Base-by-base conservation (phyloP, 352 stramenopile genomes). In the Globisporangium echinulatum region DNA sequence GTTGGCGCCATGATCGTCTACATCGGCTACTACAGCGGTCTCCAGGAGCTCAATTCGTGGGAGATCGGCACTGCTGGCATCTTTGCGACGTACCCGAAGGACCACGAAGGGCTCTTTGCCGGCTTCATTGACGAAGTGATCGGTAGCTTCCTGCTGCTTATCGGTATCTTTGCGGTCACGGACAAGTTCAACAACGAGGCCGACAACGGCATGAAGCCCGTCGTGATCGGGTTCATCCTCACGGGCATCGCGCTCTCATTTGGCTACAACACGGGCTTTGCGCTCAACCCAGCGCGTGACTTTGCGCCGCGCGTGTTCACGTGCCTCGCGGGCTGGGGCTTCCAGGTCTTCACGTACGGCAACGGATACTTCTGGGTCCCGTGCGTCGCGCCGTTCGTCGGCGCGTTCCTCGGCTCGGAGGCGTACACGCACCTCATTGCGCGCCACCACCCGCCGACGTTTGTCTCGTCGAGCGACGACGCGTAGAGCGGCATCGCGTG, bases 301-400 rank as follows among this genome's bases (percentile, higher is more conserved):
- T 85, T 91, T 56, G 69, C 73, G 7, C 80, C 80, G 49, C 80
- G 80, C 17, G 8, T 90, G 14, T 88, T 88, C 69, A 90, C 80
- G 37, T 66, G 70, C 13, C 62, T 81, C 19, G 74, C 78, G 54
- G 80, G 80, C 49, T 90, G 80, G 80, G 80, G 80, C 44, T 69
- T 71, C 17, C 72, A 85, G 42, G 80, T 90, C 19, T 90, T 90
- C 70, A 83, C 77, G 39, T 72, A 77, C 61, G 70, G 68, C 59
- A 75, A 82, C 50, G 70, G 79, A 8, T 92, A 90, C 72, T 92
- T 92, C 65, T 90, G 75, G 80, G 79, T 90, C 46, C 80, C 80
- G 7, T 73, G 85, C 61, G 57, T 90, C 15, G 83, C 80, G 1
- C 83, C 83, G 47, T 82, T 92, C 62, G 69, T 90, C 25, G 83